Conservation (phyloP, 2,329 filamentous ascomycete species). For the Plectosphaerella cucumerina region DNA sequence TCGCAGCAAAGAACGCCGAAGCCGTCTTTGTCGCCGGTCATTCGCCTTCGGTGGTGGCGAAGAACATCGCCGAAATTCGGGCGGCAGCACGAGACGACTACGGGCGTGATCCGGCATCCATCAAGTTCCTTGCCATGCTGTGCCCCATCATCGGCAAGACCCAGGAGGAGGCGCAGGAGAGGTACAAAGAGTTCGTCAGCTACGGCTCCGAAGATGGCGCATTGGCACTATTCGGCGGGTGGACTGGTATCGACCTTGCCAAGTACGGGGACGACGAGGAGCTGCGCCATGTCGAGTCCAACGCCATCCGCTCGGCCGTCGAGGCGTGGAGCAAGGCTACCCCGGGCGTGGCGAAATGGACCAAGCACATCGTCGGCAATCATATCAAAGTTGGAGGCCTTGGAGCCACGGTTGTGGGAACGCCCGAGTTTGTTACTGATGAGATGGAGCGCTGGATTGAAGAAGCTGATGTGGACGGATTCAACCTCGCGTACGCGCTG, state of each 20-base stretch:
- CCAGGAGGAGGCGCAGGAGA: conserved; percentile 53
- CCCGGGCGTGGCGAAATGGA: conserved; percentile 27
- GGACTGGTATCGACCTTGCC: conserved; percentile 61
- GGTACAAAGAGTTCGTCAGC: conserved; percentile 49
- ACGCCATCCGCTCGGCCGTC: conserved; percentile 52
- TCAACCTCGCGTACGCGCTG: conserved; percentile 26
- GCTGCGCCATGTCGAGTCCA: conserved; percentile 55
- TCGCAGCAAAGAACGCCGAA: conserved; percentile 61
- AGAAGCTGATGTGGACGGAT: conserved; percentile 62
- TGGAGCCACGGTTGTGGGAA: conserved; percentile 23
- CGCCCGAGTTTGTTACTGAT: conserved; percentile 23
- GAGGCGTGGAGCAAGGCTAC: conserved; percentile 38
- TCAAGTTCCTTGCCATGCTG: conserved; percentile 59
- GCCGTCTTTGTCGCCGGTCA: conserved; percentile 60
- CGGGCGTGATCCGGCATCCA: conserved; percentile 46
- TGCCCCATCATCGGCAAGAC: conserved; percentile 57
- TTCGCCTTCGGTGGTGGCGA: conserved; percentile 48
- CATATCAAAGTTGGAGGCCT: conserved; percentile 26
- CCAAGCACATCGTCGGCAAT: conserved; percentile 26
- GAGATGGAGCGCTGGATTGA: conserved; percentile 28
- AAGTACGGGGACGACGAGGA: conserved; percentile 61
- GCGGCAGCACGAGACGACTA: conserved; percentile 40
- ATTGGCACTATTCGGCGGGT: conserved; percentile 60
- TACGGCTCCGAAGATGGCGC: conserved; percentile 59
- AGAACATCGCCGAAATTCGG: conserved; percentile 54